Evolutionary conservation across 805 yeast genomes (phyloP).

Genomic region (Candida maris): DNA sequence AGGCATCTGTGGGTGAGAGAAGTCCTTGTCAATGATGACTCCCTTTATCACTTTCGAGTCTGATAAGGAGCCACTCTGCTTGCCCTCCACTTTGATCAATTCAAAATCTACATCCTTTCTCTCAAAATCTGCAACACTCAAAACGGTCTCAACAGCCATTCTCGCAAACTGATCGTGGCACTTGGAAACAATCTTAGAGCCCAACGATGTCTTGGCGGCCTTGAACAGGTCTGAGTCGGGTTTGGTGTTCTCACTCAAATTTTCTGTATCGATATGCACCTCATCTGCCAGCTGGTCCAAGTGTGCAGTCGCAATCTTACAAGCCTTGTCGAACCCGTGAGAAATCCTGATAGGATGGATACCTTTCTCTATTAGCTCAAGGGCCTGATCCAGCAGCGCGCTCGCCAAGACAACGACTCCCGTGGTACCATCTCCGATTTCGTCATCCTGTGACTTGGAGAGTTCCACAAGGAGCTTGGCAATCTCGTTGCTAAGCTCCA

Average conservation of each 20-base stretch:
- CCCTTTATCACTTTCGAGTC: conserved; percentile 86
- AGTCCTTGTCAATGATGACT: conserved; percentile 91
- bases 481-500: conserved; percentile 94
- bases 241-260: conserved; percentile 27
- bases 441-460: conserved; percentile 94
- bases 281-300: conserved; percentile 61
- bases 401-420: conserved; percentile 97
- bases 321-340: conserved; percentile 95
- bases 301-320: conserved; percentile 79
- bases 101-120: conserved; percentile 97
- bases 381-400: conserved; percentile 89
- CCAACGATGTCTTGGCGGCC: conserved; percentile 93
- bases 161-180: conserved; percentile 89
- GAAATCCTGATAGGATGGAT: conserved; percentile 97
- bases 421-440: conserved; percentile 98
- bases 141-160: conserved; percentile 96
- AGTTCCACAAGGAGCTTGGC: conserved; percentile 94
- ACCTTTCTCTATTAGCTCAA: conserved; percentile 92
- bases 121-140: conserved; percentile 85
- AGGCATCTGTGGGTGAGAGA: conserved; percentile 98
- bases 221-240: conserved; percentile 61
- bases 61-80: conserved; percentile 89
- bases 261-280: conserved; percentile 28
- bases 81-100: conserved; percentile 90
- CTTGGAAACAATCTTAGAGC: conserved; percentile 93